phyloP scores from a whole-genome alignment of 2,329 filamentous ascomycete genomes.

The Xylariaceae sp. region DNA sequence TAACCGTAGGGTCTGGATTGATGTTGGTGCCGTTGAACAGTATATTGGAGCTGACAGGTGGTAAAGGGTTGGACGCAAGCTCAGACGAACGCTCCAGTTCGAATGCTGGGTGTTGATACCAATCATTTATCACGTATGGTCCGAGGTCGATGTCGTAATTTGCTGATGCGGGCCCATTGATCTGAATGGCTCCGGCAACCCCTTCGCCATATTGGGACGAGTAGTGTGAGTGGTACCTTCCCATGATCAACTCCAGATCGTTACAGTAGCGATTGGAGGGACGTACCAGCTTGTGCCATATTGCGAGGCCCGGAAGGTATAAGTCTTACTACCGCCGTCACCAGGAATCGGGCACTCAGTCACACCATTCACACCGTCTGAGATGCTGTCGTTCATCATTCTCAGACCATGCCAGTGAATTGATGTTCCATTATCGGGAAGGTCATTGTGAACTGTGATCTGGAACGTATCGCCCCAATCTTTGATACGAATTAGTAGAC shows the following conservation, averaged over 20 bases:
- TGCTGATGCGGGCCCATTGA: conserved; percentile 41
- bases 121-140: conserved; percentile 44
- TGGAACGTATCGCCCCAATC: conserved; percentile 2
- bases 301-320: conserved; percentile 31
- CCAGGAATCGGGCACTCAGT: conserved; percentile 37
- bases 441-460: neutral
- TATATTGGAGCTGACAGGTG: conserved; percentile 35
- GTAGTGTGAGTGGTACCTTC: conserved; percentile 25
- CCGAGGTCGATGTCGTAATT: conserved; percentile 53
- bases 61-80: conserved; percentile 16
- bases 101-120: conserved; percentile 28
- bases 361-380: conserved; percentile 42
- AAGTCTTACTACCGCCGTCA: conserved; percentile 28
- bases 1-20: conserved; percentile 22
- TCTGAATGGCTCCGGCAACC: conserved; percentile 45
- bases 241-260: neutral
- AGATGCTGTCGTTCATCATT: conserved; percentile 36
- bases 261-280: too few species aligned
- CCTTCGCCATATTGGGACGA: conserved; percentile 48
- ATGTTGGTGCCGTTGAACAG: conserved; percentile 41
- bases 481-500: neutral
- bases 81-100: conserved; percentile 7
- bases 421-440: conserved; percentile 29
- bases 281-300: conserved; percentile 22
- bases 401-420: conserved; percentile 47